These are phyloP conservation scores for Naegleria fowleri DNA, from an alignment of 208 protist species.

Conservation along the genomic window DNA sequence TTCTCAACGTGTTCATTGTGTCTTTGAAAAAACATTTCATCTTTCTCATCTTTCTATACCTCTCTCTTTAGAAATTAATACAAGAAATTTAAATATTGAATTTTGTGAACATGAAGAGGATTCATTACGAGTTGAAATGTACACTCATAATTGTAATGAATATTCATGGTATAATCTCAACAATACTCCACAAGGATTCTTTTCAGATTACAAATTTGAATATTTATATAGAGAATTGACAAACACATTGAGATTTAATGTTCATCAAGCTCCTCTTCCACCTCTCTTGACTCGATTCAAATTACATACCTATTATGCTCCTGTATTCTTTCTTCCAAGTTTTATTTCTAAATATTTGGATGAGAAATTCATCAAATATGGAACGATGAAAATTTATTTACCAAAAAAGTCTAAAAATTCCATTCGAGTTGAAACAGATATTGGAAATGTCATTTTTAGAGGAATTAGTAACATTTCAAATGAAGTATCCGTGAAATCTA, in stretches of 20 bases:
- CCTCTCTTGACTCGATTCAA: background rate
- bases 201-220: background rate
- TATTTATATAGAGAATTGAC: background rate
- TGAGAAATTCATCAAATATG: background rate
- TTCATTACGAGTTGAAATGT: background rate
- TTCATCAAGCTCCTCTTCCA: background rate
- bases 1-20: too few relatives aligned
- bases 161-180: background rate
- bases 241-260: background rate
- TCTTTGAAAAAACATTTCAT: too few relatives aligned
- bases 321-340: background rate
- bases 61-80: slow-evolving; percentile 1
- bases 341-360: background rate
- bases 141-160: background rate
- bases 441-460: background rate
- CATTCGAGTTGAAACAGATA: background rate
- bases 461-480: background rate
- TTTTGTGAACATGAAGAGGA: background rate
- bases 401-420: background rate
- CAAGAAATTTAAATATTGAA: background rate
- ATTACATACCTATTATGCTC: background rate
- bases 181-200: slow-evolving; percentile 1
- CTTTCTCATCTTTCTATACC: too few relatives aligned
- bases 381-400: background rate
- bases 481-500: background rate